Percentiles rank a stretch among this genome's conserved stretches.
Evolutionary conservation across 139 green algal species (phyloP).

Genomic region (Chlamydomonas applanata): DNA sequence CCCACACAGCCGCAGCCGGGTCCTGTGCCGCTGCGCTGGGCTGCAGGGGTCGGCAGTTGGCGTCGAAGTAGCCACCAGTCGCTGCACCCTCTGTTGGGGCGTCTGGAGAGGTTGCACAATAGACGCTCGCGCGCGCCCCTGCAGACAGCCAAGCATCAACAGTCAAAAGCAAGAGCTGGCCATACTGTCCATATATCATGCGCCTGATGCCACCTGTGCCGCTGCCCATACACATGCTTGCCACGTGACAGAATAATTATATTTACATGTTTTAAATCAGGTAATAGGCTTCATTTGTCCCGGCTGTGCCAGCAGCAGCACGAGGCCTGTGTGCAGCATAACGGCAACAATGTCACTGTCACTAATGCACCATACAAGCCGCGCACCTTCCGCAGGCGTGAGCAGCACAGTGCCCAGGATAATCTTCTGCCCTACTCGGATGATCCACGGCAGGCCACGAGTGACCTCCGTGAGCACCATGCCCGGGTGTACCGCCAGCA

Average conservation of each 20-base stretch:
- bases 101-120: slow-evolving; percentile 46
- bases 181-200: too few relatives aligned
- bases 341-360: neutral
- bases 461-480: slow-evolving; percentile 80
- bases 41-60: slow-evolving; percentile 38
- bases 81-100: slow-evolving; percentile 6
- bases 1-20: slow-evolving; percentile 40
- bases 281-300: too few relatives aligned
- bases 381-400: slow-evolving; percentile 63
- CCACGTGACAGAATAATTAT: too few relatives aligned
- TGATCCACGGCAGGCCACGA: slow-evolving; percentile 55
- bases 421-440: slow-evolving; percentile 56
- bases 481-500: slow-evolving; percentile 73
- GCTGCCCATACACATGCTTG: too few relatives aligned
- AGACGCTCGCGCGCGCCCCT: slow-evolving; percentile 52
- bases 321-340: neutral
- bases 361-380: neutral
- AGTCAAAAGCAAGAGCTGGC: too few relatives aligned
- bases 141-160: neutral
- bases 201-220: too few relatives aligned
- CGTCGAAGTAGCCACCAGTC: slow-evolving; percentile 59
- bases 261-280: too few relatives aligned
- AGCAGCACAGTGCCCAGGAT: slow-evolving; percentile 70
- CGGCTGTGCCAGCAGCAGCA: too few relatives aligned
- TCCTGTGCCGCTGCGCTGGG: slow-evolving; percentile 35